These are phyloP conservation scores for Pythium brassicae DNA, from an alignment of 352 stramenopile genomes.

Conservation along the genomic window DNA sequence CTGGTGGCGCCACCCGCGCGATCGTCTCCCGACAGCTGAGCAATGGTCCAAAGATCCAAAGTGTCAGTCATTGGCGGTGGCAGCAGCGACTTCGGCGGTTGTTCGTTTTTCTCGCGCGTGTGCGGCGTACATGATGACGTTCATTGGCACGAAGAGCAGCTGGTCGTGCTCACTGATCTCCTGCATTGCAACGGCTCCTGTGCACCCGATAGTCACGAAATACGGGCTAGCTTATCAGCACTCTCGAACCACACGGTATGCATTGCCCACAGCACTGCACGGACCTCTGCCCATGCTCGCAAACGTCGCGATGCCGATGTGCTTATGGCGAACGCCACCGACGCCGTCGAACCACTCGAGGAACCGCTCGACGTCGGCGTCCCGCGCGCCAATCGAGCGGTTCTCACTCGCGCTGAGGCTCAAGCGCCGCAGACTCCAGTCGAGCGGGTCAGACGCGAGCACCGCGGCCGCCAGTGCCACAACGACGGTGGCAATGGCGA, in stretches of 20 bases:
- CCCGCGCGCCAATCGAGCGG: not conserved
- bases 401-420: not conserved
- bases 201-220: not conserved
- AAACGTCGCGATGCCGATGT: constrained; percentile 25
- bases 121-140: constrained; percentile 36
- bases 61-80: not conserved
- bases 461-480: constrained; percentile 1
- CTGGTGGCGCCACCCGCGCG: constrained; percentile 12
- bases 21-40: constrained; percentile 38
- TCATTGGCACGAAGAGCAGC: constrained; percentile 38
- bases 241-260: not conserved
- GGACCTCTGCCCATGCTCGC: constrained; percentile 31
- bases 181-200: constrained; percentile 25
- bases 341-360: constrained; percentile 36
- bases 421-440: not conserved
- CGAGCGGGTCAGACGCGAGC: constrained; percentile 8
- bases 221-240: not conserved
- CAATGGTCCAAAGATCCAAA: not conserved
- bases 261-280: not conserved
- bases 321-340: constrained; percentile 20
- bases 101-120: no score
- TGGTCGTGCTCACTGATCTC: constrained; percentile 25
- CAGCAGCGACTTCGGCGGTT: not conserved
- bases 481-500: not conserved
- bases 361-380: constrained; percentile 16